Evolutionary conservation across 169 alveolate genomes (phyloP), one percentile per base, ranked within the genome.

Genomic region (Plasmodium blacklocki): DNA sequence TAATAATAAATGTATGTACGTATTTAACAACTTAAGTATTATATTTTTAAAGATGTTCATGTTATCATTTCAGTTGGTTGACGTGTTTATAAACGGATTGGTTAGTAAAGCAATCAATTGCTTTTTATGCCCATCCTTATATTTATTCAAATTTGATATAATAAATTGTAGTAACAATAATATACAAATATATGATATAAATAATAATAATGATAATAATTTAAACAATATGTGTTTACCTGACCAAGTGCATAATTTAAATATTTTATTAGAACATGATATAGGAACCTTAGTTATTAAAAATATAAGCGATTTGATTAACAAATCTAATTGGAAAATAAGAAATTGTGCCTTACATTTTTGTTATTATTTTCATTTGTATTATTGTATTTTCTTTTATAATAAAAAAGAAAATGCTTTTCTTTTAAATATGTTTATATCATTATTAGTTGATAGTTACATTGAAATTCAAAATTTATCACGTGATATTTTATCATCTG

Each of bases 381-480:
- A 83, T 60, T 83, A 83, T 21, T 83, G 91, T 50, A 47, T 83
- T 54, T 83, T 54, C 59, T 52, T 68, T 15, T 83, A 83, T 49
- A 29, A 49, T 29, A 62, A 66, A 68, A 83, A 23, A 73, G 91
- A 83, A 68, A 67, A 68, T 60, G 4, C 73, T 49, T 58, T 83
- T 49, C 50, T 83, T n/a, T 49, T 83, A 21, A 83, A 83, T 58
- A 63, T 83, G 8, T 83, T 83, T 73, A 68, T 83, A 83, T 83
- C 91, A 18, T 56, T 83, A 47, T 29, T 83, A 83, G 83, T 68
- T 9, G 91, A 83, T 49, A 83, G 47, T 56, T 83, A 68, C 43
- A 32, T 83, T 56, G 91, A 83, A 73, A 83, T 83, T 39, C 91
- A 83, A 15, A 83, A 83, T 58, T 56, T 68, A 56, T 67, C 91